phyloP scores from a whole-genome alignment of 1,284 basidiomycete genomes.

The Sanguinoderma infundibulare region DNA sequence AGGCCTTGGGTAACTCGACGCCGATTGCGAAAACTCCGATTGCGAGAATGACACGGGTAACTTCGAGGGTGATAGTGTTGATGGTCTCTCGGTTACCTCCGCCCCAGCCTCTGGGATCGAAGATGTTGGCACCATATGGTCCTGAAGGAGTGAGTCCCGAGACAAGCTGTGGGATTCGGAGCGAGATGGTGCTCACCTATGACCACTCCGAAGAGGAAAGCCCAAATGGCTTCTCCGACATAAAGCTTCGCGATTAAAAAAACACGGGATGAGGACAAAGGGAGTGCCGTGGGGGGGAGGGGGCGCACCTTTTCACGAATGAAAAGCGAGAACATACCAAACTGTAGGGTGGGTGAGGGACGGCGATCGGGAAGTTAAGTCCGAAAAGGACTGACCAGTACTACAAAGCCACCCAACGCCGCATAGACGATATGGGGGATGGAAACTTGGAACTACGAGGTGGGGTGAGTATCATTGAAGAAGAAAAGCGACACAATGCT shows the following conservation, averaged over 20 bases:
- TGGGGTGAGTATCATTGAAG: background rate
- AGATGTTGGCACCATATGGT: conserved; percentile 85
- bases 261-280: conserved; percentile 3
- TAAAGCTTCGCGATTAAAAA: conserved; percentile 60
- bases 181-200: conserved; percentile 56
- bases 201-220: conserved; percentile 94
- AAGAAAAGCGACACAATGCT: background rate
- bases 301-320: conserved; percentile 82
- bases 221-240: conserved; percentile 96
- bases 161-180: background rate
- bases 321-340: conserved; percentile 94
- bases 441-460: conserved; percentile 64
- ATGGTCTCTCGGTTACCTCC: conserved; percentile 52
- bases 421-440: conserved; percentile 82
- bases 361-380: conserved; percentile 44
- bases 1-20: conserved; percentile 93
- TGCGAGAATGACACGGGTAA: conserved; percentile 95
- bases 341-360: conserved; percentile 52
- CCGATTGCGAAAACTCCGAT: conserved; percentile 99
- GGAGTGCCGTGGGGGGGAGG: background rate
- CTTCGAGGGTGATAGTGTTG: conserved; percentile 84
- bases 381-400: conserved; percentile 57
- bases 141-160: conserved; percentile 46
- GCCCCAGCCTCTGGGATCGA: conserved; percentile 89
- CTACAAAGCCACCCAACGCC: conserved; percentile 84